These are phyloP conservation scores for Tolypocladium inflatum DNA, from an alignment of 2,329 filamentous ascomycete genomes.

Conservation along the genomic window DNA sequence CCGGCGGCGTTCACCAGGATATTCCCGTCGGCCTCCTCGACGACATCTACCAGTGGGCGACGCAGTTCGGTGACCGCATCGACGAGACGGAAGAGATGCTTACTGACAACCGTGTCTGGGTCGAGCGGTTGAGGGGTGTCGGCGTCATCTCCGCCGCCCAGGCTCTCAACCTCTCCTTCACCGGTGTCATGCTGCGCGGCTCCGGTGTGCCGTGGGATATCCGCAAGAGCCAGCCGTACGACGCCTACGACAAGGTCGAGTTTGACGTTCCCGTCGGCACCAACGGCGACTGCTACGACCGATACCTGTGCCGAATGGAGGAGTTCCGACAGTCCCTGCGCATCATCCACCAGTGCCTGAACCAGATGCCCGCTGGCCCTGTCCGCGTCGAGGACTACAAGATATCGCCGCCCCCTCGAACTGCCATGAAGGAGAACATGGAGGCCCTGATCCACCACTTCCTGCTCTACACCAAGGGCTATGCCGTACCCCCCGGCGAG, in stretches of 20 bases:
- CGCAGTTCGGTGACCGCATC: slow-evolving; percentile 95
- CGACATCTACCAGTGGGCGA: slow-evolving; percentile 99
- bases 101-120: slow-evolving; percentile 99
- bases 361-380: slow-evolving; percentile 95
- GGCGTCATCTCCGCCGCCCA: slow-evolving; percentile 87
- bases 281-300: slow-evolving; percentile 98
- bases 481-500: slow-evolving; percentile 92
- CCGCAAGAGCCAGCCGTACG: slow-evolving; percentile 93
- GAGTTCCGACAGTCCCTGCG: slow-evolving; percentile 97
- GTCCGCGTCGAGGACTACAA: slow-evolving; percentile 98
- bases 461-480: slow-evolving; percentile 96
- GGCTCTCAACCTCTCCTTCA: slow-evolving; percentile 94
- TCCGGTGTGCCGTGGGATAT: slow-evolving; percentile 95
- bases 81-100: slow-evolving; percentile 98
- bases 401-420: slow-evolving; percentile 86
- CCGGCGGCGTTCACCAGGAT: slow-evolving; percentile 93
- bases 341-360: slow-evolving; percentile 97
- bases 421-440: slow-evolving; percentile 99
- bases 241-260: slow-evolving; percentile 95
- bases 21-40: slow-evolving; percentile 88
- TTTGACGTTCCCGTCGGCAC: slow-evolving; percentile 95
- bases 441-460: slow-evolving; percentile 99
- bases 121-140: slow-evolving; percentile 80
- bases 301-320: slow-evolving; percentile 98
- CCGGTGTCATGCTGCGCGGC: slow-evolving; percentile 94